A percentile compares a stretch with the other conserved stretches of the same genome.
Evolutionary conservation across 805 yeast species (phyloP).

Genomic region (Teunomyces cretensis): DNA sequence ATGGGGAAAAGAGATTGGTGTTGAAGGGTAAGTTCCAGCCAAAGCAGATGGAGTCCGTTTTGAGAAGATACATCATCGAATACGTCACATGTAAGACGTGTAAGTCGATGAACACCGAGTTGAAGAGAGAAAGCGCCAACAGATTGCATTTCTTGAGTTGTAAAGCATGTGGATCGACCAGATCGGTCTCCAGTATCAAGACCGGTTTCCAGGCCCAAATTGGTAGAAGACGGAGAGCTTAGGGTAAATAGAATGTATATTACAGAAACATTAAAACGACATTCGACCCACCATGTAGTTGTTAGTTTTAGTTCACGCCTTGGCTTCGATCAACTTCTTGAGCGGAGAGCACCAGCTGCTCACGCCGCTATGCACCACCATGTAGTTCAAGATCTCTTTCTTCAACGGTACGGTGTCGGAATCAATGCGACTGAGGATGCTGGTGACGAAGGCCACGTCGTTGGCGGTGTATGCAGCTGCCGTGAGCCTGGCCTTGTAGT

Average conservation of each 20-base stretch:
- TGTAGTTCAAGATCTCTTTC: slow-evolving; percentile 46
- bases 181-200: slow-evolving; percentile 96
- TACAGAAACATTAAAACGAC: slow-evolving; percentile 13
- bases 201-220: slow-evolving; percentile 99
- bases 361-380: slow-evolving; percentile 57
- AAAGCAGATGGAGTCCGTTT: slow-evolving; percentile 93
- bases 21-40: slow-evolving; percentile 98
- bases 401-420: slow-evolving; percentile 17
- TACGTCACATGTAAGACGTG: slow-evolving; percentile 99
- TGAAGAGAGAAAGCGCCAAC: slow-evolving; percentile 93
- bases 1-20: slow-evolving; percentile 94
- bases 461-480: not conserved
- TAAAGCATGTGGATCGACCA: slow-evolving; percentile 95
- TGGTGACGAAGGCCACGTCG: slow-evolving; percentile 13
- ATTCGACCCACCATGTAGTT: too few species aligned
- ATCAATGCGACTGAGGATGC: slow-evolving; percentile 7
- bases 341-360: slow-evolving; percentile 69
- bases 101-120: slow-evolving; percentile 94
- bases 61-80: slow-evolving; percentile 94
- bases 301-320: slow-evolving; percentile 3
- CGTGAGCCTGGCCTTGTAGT: slow-evolving; percentile 42
- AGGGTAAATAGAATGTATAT: slow-evolving; percentile 7
- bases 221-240: slow-evolving; percentile 78
- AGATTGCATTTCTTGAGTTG: slow-evolving; percentile 97
- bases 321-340: slow-evolving; percentile 42